phyloP scores from a whole-genome alignment of 352 stramenopile species.

The Phytopythium litorale region DNA sequence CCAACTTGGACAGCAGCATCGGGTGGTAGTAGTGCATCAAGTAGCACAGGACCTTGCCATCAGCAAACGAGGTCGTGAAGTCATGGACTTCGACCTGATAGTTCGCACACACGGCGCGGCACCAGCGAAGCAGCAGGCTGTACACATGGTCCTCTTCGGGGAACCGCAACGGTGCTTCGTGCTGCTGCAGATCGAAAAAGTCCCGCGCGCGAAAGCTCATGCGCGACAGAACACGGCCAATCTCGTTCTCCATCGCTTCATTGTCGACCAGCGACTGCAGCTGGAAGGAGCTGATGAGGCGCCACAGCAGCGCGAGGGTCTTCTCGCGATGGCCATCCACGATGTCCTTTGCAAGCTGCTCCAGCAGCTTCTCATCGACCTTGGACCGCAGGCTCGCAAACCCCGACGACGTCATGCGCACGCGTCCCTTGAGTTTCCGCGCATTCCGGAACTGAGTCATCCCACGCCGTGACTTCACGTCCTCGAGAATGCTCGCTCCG shows the following conservation, averaged over 20 bases:
- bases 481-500: conserved; percentile 45
- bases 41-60: conserved; percentile 91
- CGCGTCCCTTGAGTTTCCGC: conserved; percentile 14
- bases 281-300: conserved; percentile 90
- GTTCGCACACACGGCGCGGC: conserved; percentile 88
- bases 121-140: conserved; percentile 89
- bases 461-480: conserved; percentile 30
- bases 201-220: conserved; percentile 70
- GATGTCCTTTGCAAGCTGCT: conserved; percentile 89
- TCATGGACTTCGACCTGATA: conserved; percentile 86
- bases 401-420: conserved; percentile 26
- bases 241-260: conserved; percentile 73
- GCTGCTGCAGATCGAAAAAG: conserved; percentile 50
- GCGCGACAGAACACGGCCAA: conserved; percentile 53
- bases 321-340: conserved; percentile 94
- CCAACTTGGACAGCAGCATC: conserved; percentile 70
- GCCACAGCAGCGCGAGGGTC: conserved; percentile 94
- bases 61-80: conserved; percentile 92
- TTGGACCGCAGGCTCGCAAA: conserved; percentile 49
- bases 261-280: conserved; percentile 84
- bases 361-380: conserved; percentile 56
- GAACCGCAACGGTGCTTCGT: conserved; percentile 27
- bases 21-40: conserved; percentile 97
- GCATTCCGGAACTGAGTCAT: conserved; percentile 7
- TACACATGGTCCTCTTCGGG: conserved; percentile 51